Conservation (phyloP, 345 rosid genomes). For the Eucalyptus cloeziana region DNA sequence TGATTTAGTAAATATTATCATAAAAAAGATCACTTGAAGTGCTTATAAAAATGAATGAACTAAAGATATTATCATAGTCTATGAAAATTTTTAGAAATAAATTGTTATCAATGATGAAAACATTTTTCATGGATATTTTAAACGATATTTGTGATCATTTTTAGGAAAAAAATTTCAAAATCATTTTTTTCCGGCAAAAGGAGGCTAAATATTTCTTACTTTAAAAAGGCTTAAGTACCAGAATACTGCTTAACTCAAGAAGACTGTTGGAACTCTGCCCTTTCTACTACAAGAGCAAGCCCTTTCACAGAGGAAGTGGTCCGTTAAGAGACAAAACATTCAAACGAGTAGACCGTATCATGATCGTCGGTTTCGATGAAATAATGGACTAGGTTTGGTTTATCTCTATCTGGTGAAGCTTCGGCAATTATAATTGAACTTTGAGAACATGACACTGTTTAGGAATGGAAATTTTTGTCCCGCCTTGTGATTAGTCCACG, state of each 20-base stretch:
- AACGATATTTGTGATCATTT: too few species aligned
- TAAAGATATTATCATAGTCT: neutral
- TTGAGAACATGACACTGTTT: neutral
- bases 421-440: neutral
- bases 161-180: neutral
- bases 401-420: neutral
- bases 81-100: too few species aligned
- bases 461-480: neutral
- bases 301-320: neutral
- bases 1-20: too few species aligned
- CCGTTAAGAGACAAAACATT: neutral
- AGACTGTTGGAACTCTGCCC: neutral
- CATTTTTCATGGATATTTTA: neutral
- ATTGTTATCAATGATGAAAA: too few species aligned
- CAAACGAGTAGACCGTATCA: neutral
- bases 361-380: neutral
- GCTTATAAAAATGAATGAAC: neutral
- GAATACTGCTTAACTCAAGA: neutral
- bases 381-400: neutral
- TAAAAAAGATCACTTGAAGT: neutral
- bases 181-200: too few species aligned
- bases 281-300: neutral
- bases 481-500: neutral
- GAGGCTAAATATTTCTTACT: neutral
- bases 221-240: neutral